Evolutionary conservation across 305 asterid species (phyloP).

Genomic region (Plantago coronopus): DNA sequence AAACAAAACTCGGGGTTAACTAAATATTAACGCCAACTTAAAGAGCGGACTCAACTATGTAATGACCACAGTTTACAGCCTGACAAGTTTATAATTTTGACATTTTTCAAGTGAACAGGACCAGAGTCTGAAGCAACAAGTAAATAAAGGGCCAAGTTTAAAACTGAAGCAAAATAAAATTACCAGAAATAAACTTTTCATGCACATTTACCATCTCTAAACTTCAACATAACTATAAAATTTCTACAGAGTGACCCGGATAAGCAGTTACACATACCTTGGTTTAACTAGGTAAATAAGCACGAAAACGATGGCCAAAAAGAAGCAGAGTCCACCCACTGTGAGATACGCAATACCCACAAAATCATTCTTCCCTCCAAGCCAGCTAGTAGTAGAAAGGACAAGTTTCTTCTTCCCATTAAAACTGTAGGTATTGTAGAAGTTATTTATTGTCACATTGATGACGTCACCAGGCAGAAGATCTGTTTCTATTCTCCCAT

Average conservation of each 20-base stretch:
- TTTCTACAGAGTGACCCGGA: background rate
- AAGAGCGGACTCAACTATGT: background rate
- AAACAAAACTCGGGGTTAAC: too few relatives aligned
- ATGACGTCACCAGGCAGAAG: conserved; percentile 47
- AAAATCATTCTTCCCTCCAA: conserved; percentile 84
- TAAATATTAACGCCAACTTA: too few relatives aligned
- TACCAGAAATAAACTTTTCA: too few relatives aligned
- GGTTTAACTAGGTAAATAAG: conserved; percentile 79
- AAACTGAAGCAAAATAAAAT: too few relatives aligned
- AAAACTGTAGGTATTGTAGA: conserved; percentile 82
- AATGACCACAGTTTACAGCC: background rate
- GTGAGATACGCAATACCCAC: conserved; percentile 88
- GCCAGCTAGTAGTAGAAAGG: conserved; percentile 91
- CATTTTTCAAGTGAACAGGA: too few relatives aligned
- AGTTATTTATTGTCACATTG: conserved; percentile 49
- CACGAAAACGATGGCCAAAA: conserved; percentile 63
- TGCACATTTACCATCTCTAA: too few relatives aligned
- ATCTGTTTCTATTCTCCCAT: conserved; percentile 72
- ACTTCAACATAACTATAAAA: background rate
- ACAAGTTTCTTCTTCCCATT: conserved; percentile 86
- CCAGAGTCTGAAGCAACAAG: too few relatives aligned
- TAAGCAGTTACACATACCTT: conserved; percentile 40
- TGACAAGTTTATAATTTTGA: background rate
- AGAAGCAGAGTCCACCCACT: conserved; percentile 80
- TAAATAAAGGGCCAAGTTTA: too few relatives aligned